Conservation (phyloP, 2,329 filamentous ascomycete species). For the Dactylellina haptotyla region DNA sequence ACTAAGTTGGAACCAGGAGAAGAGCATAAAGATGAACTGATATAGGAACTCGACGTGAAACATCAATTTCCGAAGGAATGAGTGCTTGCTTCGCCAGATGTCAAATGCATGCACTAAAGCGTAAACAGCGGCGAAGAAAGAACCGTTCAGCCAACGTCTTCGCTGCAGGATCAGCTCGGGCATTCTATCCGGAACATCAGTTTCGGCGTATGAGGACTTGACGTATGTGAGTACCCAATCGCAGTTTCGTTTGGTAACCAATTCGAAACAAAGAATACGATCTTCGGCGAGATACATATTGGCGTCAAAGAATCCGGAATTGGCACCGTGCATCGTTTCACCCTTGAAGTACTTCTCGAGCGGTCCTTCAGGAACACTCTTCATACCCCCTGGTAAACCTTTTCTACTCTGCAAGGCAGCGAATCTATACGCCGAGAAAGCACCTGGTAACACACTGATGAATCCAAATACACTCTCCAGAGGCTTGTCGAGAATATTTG, state of each 20-base stretch:
- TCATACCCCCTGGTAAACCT: constrained; percentile 73
- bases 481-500: constrained; percentile 97
- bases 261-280: constrained; percentile 97
- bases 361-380: constrained; percentile 77
- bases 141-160: constrained; percentile 96
- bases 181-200: constrained; percentile 93
- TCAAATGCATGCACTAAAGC: constrained; percentile 94
- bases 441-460: constrained; percentile 94
- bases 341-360: constrained; percentile 97
- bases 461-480: constrained; percentile 97
- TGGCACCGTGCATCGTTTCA: constrained; percentile 92
- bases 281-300: constrained; percentile 99
- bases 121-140: constrained; percentile 97
- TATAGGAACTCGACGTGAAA: constrained; percentile 94
- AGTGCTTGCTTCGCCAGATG: constrained; percentile 93
- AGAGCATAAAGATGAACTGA: constrained; percentile 95
- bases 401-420: constrained; percentile 82
- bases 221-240: constrained; percentile 98
- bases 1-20: constrained; percentile 96
- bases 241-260: constrained; percentile 96
- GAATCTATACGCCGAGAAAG: constrained; percentile 97
- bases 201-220: constrained; percentile 96
- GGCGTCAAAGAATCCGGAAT: constrained; percentile 94
- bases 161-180: constrained; percentile 95
- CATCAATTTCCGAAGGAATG: constrained; percentile 83